Evolutionary conservation across 2,329 filamentous ascomycete species (phyloP), one percentile per base, ranked within the genome.

Genomic region (Thelonectria blattea): DNA sequence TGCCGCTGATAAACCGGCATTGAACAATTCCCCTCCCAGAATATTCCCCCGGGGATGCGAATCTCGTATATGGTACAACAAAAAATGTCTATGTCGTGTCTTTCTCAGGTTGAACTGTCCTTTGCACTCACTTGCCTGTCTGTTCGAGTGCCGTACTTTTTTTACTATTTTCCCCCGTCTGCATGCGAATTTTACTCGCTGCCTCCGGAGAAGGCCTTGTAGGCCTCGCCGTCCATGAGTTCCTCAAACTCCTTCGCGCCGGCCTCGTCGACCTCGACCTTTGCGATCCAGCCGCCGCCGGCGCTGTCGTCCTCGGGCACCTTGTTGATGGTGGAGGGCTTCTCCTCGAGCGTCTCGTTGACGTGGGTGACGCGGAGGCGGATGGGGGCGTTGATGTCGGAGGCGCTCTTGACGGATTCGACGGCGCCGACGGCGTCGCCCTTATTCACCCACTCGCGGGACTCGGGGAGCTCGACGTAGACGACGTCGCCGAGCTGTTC

Each of bases 341-440:
- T 93, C 77, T 95, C 90, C 77, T 96, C 91, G 63, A 99, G 85
- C 61, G 82, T 74, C 11, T 74, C 73, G 81, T 99, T 99, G 71
- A 88, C 83, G 72, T 90, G 86, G 39, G 86, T 83, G 62, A 99
- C 87, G 68, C 81, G 90, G 74, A 94, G 94, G 53, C 84, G 80
- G 67, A 97, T 85, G 17, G 95, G 95, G 14, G 92, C 89, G 80
- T 97, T 90, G 82, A 99, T 97, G 76, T 99, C 95, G 65, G 92
- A 94, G n/a, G 95, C 95, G 64, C 91, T 95, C 85, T 99, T 99
- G 78, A 99, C 95, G 3, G 93, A 97, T 83, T 99, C 95, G 70
- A 99, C 94, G 62, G 94, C 93, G 68, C 95, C 95, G 69, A 98
- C 91, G 66, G 90, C 84, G 74, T 98, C 94, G 72, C 93, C 93